These are phyloP conservation scores for Puccinia horiana DNA, from an alignment of 1,284 basidiomycete species.

Conservation along the genomic window DNA sequence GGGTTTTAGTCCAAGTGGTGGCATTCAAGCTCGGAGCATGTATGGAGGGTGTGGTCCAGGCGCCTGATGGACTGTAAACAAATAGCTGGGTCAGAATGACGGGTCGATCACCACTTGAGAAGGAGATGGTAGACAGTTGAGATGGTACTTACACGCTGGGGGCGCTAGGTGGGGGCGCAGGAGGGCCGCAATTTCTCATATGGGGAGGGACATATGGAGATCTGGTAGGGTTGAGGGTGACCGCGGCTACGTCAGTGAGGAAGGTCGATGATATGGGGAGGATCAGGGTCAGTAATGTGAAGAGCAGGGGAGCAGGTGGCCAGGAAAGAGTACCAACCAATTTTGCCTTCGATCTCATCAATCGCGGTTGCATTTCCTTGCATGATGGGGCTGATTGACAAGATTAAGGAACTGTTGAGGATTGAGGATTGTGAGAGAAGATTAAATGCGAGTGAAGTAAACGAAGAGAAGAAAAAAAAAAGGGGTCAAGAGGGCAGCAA, in stretches of 20 bases:
- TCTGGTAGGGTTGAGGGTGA: conserved; percentile 67
- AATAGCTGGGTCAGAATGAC: conserved; percentile 7
- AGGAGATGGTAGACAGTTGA: conserved; percentile 47
- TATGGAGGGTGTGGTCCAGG: conserved; percentile 44
- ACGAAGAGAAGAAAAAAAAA: background rate
- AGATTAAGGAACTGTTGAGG: conserved; percentile 6
- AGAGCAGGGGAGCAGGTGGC: background rate
- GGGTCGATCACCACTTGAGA: background rate
- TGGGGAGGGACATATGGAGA: conserved; percentile 55
- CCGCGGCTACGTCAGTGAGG: conserved; percentile 63
- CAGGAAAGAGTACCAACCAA: conserved; percentile 33
- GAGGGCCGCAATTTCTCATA: conserved; percentile 52
- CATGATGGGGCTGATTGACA: conserved; percentile 36
- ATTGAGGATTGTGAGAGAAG: background rate
- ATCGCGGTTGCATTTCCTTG: conserved; percentile 26
- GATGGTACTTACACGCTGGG: conserved; percentile 50
- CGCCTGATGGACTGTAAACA: conserved; percentile 35
- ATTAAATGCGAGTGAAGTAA: background rate
- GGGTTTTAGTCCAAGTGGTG: conserved; percentile 48
- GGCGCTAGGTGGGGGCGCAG: conserved; percentile 34
- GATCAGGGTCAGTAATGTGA: background rate
- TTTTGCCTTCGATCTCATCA: conserved; percentile 49
- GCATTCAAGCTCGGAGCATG: conserved; percentile 50
- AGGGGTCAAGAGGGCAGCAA: background rate
- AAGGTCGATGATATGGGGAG: conserved; percentile 46